Conservation (phyloP, 2,329 filamentous ascomycete species). For the Geosmithia morbida region DNA sequence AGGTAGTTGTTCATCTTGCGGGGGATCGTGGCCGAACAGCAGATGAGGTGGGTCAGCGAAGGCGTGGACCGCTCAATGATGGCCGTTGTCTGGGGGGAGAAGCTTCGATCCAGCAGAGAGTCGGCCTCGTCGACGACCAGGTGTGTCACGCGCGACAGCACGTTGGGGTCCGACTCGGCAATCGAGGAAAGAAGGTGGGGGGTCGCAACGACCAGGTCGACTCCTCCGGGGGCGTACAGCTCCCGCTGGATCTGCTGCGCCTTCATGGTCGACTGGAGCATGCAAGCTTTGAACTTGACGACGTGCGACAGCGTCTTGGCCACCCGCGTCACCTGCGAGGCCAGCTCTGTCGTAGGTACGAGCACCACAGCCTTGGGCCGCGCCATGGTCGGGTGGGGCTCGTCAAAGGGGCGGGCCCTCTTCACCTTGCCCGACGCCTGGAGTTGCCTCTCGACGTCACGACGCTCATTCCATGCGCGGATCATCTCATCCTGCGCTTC, state of each 20-base stretch:
- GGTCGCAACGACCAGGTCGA: constrained; percentile 78
- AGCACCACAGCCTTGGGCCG: constrained; percentile 75
- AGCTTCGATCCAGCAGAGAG: constrained; percentile 86
- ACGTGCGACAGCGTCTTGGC: constrained; percentile 73
- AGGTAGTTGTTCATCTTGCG: constrained; percentile 76
- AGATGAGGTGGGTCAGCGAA: constrained; percentile 70
- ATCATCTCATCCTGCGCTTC: constrained; percentile 47
- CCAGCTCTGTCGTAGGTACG: constrained; percentile 84
- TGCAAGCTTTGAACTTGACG: constrained; percentile 73
- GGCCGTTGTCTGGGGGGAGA: constrained; percentile 65
- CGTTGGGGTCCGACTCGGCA: constrained; percentile 76
- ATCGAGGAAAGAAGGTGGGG: constrained; percentile 84
- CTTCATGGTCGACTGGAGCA: constrained; percentile 65
- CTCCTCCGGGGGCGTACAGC: constrained; percentile 65
- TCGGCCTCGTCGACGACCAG: constrained; percentile 92
- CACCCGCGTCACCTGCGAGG: constrained; percentile 69
- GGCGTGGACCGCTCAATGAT: constrained; percentile 73
- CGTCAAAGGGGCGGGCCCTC: constrained; percentile 51
- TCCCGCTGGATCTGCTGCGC: constrained; percentile 70
- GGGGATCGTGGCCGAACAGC: constrained; percentile 95
- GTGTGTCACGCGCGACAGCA: constrained; percentile 81
- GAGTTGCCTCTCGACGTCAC: constrained; percentile 40
- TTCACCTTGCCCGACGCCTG: constrained; percentile 39
- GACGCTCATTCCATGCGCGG: constrained; percentile 39
- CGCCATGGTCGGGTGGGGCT: constrained; percentile 58